A percentile compares a stretch with the other conserved stretches of the same genome.
These are phyloP conservation scores for Sideroxylon spinosum DNA, from an alignment of 179 eudicot genomes.

Conservation along the genomic window DNA sequence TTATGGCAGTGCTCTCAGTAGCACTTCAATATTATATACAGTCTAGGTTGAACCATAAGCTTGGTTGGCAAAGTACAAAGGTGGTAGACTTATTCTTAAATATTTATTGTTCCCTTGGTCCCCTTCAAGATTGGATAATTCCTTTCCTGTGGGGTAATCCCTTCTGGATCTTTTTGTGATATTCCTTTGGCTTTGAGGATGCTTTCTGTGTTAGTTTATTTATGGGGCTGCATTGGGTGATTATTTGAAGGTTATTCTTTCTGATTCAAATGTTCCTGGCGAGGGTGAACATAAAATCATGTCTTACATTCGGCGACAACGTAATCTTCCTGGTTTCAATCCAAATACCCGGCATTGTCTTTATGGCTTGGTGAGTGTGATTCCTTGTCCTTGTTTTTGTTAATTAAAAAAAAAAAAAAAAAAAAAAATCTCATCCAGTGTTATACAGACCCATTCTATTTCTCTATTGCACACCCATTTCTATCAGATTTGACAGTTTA, in stretches of 20 bases:
- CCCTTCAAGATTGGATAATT: constrained; percentile 34
- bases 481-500: too few species aligned
- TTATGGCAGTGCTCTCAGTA: constrained; percentile 83
- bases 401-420: not conserved
- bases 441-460: too few species aligned
- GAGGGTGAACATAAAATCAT: constrained; percentile 99
- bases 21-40: constrained; percentile 91
- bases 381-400: constrained; percentile 16
- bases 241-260: constrained; percentile 92
- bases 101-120: constrained; percentile 20
- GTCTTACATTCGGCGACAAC: constrained; percentile 91
- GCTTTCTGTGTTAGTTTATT: constrained; percentile 40
- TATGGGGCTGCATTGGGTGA: constrained; percentile 58
- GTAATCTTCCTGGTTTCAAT: constrained; percentile 83
- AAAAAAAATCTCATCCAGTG: not conserved
- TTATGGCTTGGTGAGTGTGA: constrained; percentile 78
- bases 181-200: constrained; percentile 43
- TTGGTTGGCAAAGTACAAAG: constrained; percentile 82
- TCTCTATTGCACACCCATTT: too few species aligned
- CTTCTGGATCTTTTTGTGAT: constrained; percentile 33
- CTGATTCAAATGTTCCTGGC: constrained; percentile 98
- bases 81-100: constrained; percentile 27
- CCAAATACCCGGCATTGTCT: constrained; percentile 92
- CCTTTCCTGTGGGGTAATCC: constrained; percentile 45
- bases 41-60: constrained; percentile 60